phyloP scores from a whole-genome alignment of 2,329 filamentous ascomycete genomes.

The Aspergillus luchuensis region DNA sequence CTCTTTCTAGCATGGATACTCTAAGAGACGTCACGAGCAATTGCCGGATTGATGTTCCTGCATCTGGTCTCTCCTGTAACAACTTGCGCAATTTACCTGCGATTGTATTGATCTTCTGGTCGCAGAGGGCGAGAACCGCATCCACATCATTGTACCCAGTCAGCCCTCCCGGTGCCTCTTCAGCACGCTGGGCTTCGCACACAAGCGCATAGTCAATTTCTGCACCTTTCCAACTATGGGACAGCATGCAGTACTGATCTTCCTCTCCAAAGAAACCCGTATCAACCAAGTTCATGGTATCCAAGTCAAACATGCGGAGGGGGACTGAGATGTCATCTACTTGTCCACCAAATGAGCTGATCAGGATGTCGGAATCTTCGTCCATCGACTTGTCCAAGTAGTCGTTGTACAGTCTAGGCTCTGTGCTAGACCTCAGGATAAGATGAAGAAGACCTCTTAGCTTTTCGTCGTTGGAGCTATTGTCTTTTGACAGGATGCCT shows the following conservation, averaged over 20 bases:
- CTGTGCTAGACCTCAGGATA: neutral
- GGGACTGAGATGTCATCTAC: slow-evolving; percentile 18
- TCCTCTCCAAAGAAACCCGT: slow-evolving; percentile 26
- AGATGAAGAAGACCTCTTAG: slow-evolving; percentile 9
- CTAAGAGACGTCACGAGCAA: neutral
- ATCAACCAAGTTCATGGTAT: slow-evolving; percentile 34
- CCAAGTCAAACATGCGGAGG: slow-evolving; percentile 38
- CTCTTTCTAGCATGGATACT: neutral
- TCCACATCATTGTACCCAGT: slow-evolving; percentile 3
- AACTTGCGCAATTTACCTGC: neutral
- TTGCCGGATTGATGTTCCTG: neutral
- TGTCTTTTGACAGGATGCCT: neutral
- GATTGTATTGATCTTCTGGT: neutral
- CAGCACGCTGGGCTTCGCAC: slow-evolving; percentile 19
- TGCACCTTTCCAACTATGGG: slow-evolving; percentile 39
- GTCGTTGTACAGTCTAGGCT: neutral
- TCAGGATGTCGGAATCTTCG: neutral
- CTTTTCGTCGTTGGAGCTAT: neutral
- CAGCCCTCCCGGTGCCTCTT: neutral
- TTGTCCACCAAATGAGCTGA: neutral
- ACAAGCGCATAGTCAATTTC: slow-evolving; percentile 36
- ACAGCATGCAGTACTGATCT: slow-evolving; percentile 40
- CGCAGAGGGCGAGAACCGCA: neutral
- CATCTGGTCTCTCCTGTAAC: neutral
- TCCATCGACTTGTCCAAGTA: no score